Evolutionary conservation across 2,329 filamentous ascomycete species (phyloP), one percentile per base, ranked within the genome.

Genomic region (Podosphaera xanthii): DNA sequence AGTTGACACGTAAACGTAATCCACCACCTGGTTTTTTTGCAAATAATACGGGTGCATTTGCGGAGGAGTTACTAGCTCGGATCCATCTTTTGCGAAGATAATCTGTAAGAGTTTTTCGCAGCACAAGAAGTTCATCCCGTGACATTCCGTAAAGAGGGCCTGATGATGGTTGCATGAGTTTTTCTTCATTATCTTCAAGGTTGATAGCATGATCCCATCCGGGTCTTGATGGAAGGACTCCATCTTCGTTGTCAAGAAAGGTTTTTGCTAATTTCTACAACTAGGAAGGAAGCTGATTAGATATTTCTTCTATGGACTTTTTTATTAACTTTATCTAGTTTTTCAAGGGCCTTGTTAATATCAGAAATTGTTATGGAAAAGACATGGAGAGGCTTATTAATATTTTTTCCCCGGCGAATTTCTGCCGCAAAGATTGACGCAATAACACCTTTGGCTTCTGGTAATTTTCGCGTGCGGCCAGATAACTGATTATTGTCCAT

Each of bases 61-160:
- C 36, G 4, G n/a, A n/a, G 10, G 38, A 57, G n/a, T 14, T 30
- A 9, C 33, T 40, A 10, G 34, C 33, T 9, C n/a, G 34, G 8
- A 57, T 57, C 54, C 38, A 57, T 57, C 54, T 36, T 42, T 14
- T 57, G n/a, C 36, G 34, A 22, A 57, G 22, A 22, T 42, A 57
- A 33, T 60, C 59, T 48, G 44, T 52, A 34, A 60, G 53, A 44
- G 33, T 58, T 53, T 60, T 31, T 30, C 31, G 2, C 3, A 60
- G 33, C 2, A 33, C 40, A n/a, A 33, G 3, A 4, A 60, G 48
- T n/a, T 58, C 40, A 2, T 3, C 48, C 30, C 57, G 48, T 38
- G 52, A 55, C 52, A 55, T 55, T 5, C 7, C 8, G 35, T 36
- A 55, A 9, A 55, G n/a, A 31, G 31, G 52, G 35, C 33, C 31